Conservation (phyloP, 2,329 filamentous ascomycete genomes). For the Hypoxylon sp. region DNA sequence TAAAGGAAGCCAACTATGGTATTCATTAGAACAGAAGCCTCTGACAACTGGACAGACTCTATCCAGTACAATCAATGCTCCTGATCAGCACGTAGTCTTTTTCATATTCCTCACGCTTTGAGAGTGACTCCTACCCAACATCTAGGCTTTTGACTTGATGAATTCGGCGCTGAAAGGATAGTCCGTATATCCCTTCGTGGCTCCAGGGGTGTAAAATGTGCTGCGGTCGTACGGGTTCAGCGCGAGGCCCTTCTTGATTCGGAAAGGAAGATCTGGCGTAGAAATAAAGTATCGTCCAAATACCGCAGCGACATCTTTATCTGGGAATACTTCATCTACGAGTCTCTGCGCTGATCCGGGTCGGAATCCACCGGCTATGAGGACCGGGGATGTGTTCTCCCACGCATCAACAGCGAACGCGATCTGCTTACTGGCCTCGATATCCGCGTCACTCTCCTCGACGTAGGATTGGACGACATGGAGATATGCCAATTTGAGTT, state of each 20-base stretch:
- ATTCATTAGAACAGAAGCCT: neutral
- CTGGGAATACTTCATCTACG: conserved; percentile 52
- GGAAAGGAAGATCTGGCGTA: conserved; percentile 49
- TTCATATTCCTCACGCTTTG: neutral
- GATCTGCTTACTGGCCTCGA: conserved; percentile 54
- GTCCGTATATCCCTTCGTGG: conserved; percentile 55
- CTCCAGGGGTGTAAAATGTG: conserved; percentile 42
- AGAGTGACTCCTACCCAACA: neutral
- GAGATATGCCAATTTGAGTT: conserved; percentile 70
- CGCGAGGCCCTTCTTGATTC: conserved; percentile 43
- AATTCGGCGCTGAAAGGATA: conserved; percentile 55
- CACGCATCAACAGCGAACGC: conserved; percentile 57
- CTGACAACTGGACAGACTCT: neutral
- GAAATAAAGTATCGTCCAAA: conserved; percentile 50
- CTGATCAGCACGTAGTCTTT: neutral
- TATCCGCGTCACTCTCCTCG: conserved; percentile 57
- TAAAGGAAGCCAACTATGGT: neutral
- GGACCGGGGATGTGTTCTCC: conserved; percentile 49
- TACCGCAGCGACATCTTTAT: conserved; percentile 54
- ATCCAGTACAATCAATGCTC: neutral
- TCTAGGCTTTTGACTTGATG: conserved; percentile 30
- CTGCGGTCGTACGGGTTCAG: conserved; percentile 44
- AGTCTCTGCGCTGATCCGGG: conserved; percentile 46
- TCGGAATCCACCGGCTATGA: conserved; percentile 57
- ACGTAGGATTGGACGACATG: conserved; percentile 73